These are phyloP conservation scores for Prototheca wickerhamii DNA, from an alignment of 163 green algal genomes.

Conservation along the genomic window DNA sequence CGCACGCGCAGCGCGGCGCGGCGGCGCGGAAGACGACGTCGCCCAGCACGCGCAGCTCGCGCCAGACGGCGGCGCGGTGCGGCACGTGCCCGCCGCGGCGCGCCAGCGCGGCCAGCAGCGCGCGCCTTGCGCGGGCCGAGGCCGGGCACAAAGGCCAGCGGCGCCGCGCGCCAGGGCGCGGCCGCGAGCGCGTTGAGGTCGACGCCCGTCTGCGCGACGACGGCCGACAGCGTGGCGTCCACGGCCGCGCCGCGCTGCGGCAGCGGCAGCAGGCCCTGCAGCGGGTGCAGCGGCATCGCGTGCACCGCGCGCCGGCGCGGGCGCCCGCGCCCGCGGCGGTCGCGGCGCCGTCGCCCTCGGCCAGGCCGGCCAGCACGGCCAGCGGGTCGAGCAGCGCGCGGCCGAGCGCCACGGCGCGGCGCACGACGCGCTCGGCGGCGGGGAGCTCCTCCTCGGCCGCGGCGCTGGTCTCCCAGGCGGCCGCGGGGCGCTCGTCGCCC, in stretches of 20 bases:
- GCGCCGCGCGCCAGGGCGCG: constrained; percentile 56
- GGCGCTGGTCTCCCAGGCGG: constrained; percentile 59
- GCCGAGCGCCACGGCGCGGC: constrained; percentile 72
- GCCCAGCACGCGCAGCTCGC: constrained; percentile 37
- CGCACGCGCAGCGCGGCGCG: constrained; percentile 40
- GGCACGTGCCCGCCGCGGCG: constrained; percentile 36
- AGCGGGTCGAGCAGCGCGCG: constrained; percentile 73
- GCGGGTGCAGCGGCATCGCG: constrained; percentile 52
- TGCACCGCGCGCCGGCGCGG: constrained; percentile 42
- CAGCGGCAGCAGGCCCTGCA: constrained; percentile 61
- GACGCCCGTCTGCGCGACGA: constrained; percentile 60
- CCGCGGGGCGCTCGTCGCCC: constrained; percentile 60
- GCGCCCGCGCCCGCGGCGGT: neutral
- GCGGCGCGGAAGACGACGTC: constrained; percentile 56
- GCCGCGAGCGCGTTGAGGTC: constrained; percentile 73
- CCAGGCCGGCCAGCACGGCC: constrained; percentile 59
- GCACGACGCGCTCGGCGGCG: constrained; percentile 40
- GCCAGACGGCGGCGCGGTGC: constrained; percentile 39
- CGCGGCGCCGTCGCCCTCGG: neutral
- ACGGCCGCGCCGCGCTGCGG: constrained; percentile 38
- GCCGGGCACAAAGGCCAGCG: constrained; percentile 72
- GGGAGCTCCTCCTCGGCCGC: constrained; percentile 54
- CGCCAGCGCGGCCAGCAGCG: constrained; percentile 47
- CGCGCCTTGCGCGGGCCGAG: constrained; percentile 78
- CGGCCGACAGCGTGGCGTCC: constrained; percentile 41